Conservation (phyloP, 805 yeast genomes). For the Jamesozyma hellenica region DNA sequence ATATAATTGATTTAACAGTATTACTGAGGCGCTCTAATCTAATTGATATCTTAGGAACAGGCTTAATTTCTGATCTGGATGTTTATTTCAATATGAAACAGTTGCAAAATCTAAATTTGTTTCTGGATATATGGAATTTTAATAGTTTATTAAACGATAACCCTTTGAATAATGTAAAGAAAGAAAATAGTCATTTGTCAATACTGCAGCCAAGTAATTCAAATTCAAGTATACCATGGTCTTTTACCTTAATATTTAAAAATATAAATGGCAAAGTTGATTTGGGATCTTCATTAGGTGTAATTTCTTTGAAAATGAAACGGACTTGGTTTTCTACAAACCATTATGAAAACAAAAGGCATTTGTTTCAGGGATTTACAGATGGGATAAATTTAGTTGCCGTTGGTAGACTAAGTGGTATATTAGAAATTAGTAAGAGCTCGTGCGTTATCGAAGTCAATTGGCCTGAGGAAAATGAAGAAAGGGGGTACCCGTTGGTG, state of each 20-base stretch:
- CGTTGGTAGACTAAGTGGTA: conserved; percentile 75
- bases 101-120: conserved; percentile 74
- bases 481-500: conserved; percentile 55
- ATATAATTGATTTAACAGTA: conserved; percentile 40
- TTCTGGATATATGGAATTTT: conserved; percentile 75
- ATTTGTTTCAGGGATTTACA: conserved; percentile 53
- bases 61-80: conserved; percentile 43
- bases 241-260: conserved; percentile 45
- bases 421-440: conserved; percentile 39
- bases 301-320: conserved; percentile 43
- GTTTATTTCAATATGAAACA: conserved; percentile 72
- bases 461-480: conserved; percentile 47
- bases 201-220: conserved; percentile 31
- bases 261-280: conserved; percentile 52
- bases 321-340: conserved; percentile 59
- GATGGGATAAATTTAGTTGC: conserved; percentile 43
- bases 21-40: conserved; percentile 36
- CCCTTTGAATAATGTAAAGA: conserved; percentile 6
- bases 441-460: conserved; percentile 54
- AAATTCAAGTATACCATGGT: conserved; percentile 60
- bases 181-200: conserved; percentile 3
- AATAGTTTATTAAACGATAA: conserved; percentile 25
- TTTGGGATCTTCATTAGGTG: conserved; percentile 77
- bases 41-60: conserved; percentile 39
- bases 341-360: conserved; percentile 61